Evolutionary conservation across 2,329 filamentous ascomycete genomes (phyloP).

Genomic region (Pseudomassariella vexata): DNA sequence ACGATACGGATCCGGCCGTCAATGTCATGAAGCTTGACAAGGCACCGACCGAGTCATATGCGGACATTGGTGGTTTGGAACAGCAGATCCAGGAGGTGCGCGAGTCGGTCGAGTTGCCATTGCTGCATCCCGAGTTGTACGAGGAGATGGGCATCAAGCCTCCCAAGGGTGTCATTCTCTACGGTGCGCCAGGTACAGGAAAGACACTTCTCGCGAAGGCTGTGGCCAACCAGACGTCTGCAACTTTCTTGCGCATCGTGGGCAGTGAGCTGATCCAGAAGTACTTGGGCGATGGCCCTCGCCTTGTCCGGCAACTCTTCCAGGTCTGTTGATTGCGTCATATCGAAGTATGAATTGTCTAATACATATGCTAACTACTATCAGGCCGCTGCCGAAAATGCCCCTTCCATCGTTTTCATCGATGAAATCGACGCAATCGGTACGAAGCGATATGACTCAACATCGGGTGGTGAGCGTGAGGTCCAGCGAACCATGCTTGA

Average conservation of each 20-base stretch:
- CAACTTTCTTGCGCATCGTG: conserved; percentile 95
- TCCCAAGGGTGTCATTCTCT: conserved; percentile 97
- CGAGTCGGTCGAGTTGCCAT: conserved; percentile 90
- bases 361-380: conserved; percentile 17
- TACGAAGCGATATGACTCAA: conserved; percentile 97
- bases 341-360: neutral
- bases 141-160: conserved; percentile 99
- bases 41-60: conserved; percentile 95
- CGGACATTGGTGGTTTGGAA: conserved; percentile 95
- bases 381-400: conserved; percentile 91
- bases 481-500: conserved; percentile 99
- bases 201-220: conserved; percentile 96
- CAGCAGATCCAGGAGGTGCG: conserved; percentile 94
- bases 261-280: conserved; percentile 98
- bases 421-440: conserved; percentile 99
- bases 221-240: conserved; percentile 97
- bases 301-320: conserved; percentile 93
- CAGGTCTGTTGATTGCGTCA: no score
- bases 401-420: conserved; percentile 96
- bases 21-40: conserved; percentile 99
- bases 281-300: conserved; percentile 92
- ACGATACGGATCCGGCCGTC: conserved; percentile 91
- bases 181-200: conserved; percentile 93
- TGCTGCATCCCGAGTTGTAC: conserved; percentile 94
- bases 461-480: conserved; percentile 92